phyloP scores from a whole-genome alignment of 106 monocot genomes.

The Triglochin maritima region DNA sequence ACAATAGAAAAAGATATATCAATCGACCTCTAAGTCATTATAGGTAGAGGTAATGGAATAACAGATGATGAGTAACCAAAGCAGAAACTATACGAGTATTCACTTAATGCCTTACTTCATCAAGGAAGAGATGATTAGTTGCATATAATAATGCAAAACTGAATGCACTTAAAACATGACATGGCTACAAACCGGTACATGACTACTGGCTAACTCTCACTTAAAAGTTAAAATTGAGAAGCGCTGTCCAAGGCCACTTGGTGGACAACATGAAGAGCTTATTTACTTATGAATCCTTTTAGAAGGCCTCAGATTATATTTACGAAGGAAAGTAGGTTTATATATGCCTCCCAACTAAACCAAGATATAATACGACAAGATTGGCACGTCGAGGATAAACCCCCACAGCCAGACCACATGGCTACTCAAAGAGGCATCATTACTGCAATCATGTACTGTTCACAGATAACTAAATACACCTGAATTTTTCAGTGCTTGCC shows the following conservation, averaged over 20 bases:
- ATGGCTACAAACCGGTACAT: background rate
- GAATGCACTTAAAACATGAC: background rate
- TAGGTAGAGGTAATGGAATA: no score
- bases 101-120: background rate
- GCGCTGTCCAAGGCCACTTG: background rate
- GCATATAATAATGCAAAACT: background rate
- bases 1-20: background rate
- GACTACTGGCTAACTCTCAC: background rate
- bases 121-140: background rate
- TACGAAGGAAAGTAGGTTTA: background rate
- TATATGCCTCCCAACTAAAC: constrained; percentile 10
- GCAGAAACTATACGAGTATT: background rate
- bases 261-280: background rate
- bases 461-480: background rate
- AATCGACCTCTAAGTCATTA: no score
- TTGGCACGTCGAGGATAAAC: background rate
- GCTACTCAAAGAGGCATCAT: constrained; percentile 10
- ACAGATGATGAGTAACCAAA: background rate
- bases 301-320: constrained; percentile 1
- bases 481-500: background rate
- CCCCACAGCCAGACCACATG: constrained; percentile 2
- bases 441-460: no score
- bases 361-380: constrained; percentile 3
- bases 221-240: background rate
- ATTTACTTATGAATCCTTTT: background rate